phyloP scores from a whole-genome alignment of 1,284 basidiomycete genomes.

The Fomitopsis palustris region DNA sequence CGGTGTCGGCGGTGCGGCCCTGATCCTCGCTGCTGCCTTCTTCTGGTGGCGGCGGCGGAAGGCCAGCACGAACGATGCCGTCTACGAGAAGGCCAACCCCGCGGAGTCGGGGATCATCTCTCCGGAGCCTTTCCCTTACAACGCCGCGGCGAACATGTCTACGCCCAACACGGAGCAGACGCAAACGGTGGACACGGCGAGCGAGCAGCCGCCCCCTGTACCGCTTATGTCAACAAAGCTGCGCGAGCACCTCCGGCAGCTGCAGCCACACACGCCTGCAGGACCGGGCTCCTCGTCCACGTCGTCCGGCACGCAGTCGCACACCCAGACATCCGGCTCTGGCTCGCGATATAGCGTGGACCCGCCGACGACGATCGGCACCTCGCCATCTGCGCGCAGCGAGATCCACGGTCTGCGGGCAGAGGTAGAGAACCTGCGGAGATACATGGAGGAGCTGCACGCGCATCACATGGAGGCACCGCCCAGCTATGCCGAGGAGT shows the following conservation, averaged over 20 bases:
- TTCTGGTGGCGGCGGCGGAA: conserved; percentile 10
- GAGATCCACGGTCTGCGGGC: conserved; percentile 20
- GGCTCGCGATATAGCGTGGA: conserved; percentile 14
- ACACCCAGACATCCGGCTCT: not conserved
- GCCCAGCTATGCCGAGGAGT: conserved; percentile 14
- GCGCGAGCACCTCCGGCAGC: conserved; percentile 10
- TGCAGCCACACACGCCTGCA: conserved; percentile 3
- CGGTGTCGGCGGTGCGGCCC: conserved; percentile 9
- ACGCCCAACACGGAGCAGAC: not conserved
- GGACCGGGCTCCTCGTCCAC: not conserved
- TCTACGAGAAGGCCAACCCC: conserved; percentile 1
- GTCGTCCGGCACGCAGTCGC: not conserved
- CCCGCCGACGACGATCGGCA: conserved; percentile 13
- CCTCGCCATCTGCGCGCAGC: conserved; percentile 11
- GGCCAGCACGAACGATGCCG: not conserved
- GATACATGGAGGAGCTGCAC: conserved; percentile 23
- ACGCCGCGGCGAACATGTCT: not conserved
- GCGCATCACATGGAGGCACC: conserved; percentile 21
- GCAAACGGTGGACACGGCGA: not conserved
- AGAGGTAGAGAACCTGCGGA: conserved; percentile 25
- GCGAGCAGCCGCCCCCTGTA: not conserved
- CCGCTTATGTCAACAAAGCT: conserved; percentile 12
- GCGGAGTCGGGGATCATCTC: not conserved
- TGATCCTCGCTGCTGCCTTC: conserved; percentile 1
- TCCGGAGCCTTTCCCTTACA: conserved; percentile 4